These are phyloP conservation scores for Zea luxurians DNA, from an alignment of 176 grass and related monocot species.

Conservation along the genomic window DNA sequence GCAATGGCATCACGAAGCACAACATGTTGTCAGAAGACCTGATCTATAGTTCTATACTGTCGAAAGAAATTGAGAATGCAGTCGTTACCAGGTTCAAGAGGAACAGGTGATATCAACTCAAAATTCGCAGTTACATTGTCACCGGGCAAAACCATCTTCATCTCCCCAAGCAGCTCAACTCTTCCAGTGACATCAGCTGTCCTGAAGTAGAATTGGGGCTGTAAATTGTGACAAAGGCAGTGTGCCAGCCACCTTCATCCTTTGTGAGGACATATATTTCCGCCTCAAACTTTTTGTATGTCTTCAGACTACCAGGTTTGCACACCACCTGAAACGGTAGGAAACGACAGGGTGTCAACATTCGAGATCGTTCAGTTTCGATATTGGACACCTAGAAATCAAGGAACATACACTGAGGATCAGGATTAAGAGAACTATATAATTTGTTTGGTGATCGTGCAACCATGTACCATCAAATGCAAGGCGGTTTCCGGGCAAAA, in stretches of 20 bases:
- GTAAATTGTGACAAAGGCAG: constrained; percentile 81
- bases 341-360: background rate
- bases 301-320: constrained; percentile 81
- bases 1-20: background rate
- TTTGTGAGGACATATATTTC: constrained; percentile 93
- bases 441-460: background rate
- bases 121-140: constrained; percentile 86
- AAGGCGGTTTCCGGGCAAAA: background rate
- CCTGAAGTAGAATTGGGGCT: constrained; percentile 91
- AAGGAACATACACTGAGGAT: background rate
- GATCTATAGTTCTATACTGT: background rate
- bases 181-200: constrained; percentile 94
- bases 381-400: background rate
- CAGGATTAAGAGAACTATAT: too few species aligned
- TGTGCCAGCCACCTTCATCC: constrained; percentile 96
- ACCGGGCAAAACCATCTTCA: constrained; percentile 94
- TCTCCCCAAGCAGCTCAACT: constrained; percentile 54
- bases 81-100: constrained; percentile 74
- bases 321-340: constrained; percentile 65
- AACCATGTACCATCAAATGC: background rate
- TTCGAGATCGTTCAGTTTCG: background rate
- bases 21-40: background rate
- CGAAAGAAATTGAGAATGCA: background rate
- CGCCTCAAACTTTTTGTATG: constrained; percentile 84
- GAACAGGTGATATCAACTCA: constrained; percentile 78